Evolutionary conservation across 1,284 basidiomycete genomes (phyloP).

Genomic region (Pseudozyma thailandica): DNA sequence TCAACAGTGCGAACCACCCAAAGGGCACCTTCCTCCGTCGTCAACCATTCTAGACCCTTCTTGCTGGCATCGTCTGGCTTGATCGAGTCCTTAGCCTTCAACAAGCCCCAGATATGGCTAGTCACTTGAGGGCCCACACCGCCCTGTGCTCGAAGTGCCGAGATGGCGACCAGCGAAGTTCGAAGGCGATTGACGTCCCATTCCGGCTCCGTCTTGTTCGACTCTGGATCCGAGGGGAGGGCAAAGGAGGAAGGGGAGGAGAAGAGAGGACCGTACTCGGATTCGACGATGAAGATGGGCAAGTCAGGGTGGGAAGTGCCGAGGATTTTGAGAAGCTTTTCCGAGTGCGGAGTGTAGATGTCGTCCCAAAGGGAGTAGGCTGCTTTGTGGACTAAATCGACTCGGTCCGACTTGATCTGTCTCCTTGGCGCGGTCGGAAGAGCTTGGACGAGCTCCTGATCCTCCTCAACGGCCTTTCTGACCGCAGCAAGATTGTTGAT

Average conservation of each 20-base stretch:
- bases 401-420: conserved; percentile 44
- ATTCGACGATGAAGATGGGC: conserved; percentile 86
- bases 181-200: conserved; percentile 82
- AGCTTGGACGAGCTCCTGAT: conserved; percentile 50
- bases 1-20: conserved; percentile 92
- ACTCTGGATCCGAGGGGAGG: conserved; percentile 28
- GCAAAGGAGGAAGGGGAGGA: conserved; percentile 75
- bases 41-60: conserved; percentile 80
- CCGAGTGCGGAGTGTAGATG: conserved; percentile 89
- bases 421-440: conserved; percentile 59
- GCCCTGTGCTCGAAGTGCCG: conserved; percentile 86
- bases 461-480: conserved; percentile 59
- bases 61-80: conserved; percentile 69
- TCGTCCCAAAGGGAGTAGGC: conserved; percentile 76
- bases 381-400: conserved; percentile 48
- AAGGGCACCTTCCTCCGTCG: conserved; percentile 86
- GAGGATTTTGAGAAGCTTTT: conserved; percentile 89
- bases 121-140: conserved; percentile 89
- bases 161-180: conserved; percentile 87
- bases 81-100: conserved; percentile 74
- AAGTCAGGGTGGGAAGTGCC: conserved; percentile 77
- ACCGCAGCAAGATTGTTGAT: conserved; percentile 68
- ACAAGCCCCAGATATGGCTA: conserved; percentile 91
- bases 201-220: conserved; percentile 60
- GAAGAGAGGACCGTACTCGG: conserved; percentile 85